Base-by-base conservation (phyloP, 2,329 filamentous ascomycete species). In the Paradendryphiella salina region DNA sequence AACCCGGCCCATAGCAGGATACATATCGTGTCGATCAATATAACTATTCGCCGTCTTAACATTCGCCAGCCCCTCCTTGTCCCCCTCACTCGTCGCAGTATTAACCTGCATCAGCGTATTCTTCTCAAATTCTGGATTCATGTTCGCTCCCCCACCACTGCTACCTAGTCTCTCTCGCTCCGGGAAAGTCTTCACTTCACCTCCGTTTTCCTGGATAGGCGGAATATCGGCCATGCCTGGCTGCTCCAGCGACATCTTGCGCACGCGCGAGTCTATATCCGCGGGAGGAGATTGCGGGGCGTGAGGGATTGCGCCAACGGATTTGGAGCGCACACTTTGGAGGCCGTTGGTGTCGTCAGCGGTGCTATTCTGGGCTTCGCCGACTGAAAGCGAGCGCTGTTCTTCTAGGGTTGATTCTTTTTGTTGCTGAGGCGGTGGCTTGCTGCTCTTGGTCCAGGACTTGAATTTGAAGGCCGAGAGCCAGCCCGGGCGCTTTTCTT, bases 1-100 rank as follows among this genome's bases (percentile, higher is more conserved):
- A 23, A 73, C 63, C 17, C 71, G 58, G 3, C 69, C 69, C 15
- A 70, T 52, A 1, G 65, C 69, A 38, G 60, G 60, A 54, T 72
- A 77, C 66, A 76, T 75, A 54, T 78, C 76, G 56, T 78, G 76
- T 48, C 76, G 58, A 52, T 72, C 72, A 32, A 75, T 68, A 46
- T 73, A 55, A 38, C 67, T 72, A 18, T 69, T 66, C 23, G 72
- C 61, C 13, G 70, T 72, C 13, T 66, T 69, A 9, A 63, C 65
- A 29, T 66, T 62, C 7, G 48, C 50, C 4, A 72, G 41, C 0
- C 34, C 23, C 43, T 63, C 54, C 33, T 59, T 39, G 18, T 46
- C 50, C 41, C 66, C 51, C 21, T 64, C 59, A 35, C 65, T 66
- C 17, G 61, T 63, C 3, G 57, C 57, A 34, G 63, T 70, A 15